These are phyloP conservation scores for Coleophoma cylindrospora DNA, from an alignment of 2,329 filamentous ascomycete species.

Conservation along the genomic window DNA sequence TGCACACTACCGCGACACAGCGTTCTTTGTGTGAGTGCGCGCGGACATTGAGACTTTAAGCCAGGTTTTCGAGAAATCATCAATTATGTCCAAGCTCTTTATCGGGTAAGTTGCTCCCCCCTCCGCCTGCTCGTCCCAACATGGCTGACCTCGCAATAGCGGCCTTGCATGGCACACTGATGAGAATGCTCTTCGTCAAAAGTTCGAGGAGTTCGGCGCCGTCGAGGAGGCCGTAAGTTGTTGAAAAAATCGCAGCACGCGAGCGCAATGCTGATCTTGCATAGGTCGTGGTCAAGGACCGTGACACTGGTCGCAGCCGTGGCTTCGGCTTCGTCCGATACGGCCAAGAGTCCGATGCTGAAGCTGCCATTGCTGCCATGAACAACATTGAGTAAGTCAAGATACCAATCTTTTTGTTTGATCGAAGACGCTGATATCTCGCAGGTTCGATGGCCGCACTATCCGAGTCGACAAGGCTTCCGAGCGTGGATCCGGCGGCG, in stretches of 20 bases:
- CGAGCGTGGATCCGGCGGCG: slow-evolving; percentile 64
- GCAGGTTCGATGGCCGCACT: slow-evolving; percentile 84
- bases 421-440: slow-evolving; percentile 10
- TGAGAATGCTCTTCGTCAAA: slow-evolving; percentile 77
- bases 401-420: not conserved
- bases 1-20: slow-evolving; percentile 24
- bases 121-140: not conserved
- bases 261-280: slow-evolving; percentile 13
- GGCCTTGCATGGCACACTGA: slow-evolving; percentile 99
- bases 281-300: slow-evolving; percentile 95
- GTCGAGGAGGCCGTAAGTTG: slow-evolving; percentile 91
- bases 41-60: slow-evolving; percentile 32
- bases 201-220: slow-evolving; percentile 86
- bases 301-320: slow-evolving; percentile 92
- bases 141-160: slow-evolving; percentile 40
- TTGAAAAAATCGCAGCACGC: not conserved
- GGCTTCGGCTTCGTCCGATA: slow-evolving; percentile 98
- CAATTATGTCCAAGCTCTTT: slow-evolving; percentile 85
- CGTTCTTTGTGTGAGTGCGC: slow-evolving; percentile 27
- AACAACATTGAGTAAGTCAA: slow-evolving; percentile 80
- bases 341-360: slow-evolving; percentile 68
- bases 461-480: slow-evolving; percentile 97
- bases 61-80: slow-evolving; percentile 23
- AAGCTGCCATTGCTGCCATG: slow-evolving; percentile 72
- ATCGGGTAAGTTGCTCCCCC: slow-evolving; percentile 66